Conservation (phyloP, 2,329 filamentous ascomycete species). For the Didymellaceae sp. region DNA sequence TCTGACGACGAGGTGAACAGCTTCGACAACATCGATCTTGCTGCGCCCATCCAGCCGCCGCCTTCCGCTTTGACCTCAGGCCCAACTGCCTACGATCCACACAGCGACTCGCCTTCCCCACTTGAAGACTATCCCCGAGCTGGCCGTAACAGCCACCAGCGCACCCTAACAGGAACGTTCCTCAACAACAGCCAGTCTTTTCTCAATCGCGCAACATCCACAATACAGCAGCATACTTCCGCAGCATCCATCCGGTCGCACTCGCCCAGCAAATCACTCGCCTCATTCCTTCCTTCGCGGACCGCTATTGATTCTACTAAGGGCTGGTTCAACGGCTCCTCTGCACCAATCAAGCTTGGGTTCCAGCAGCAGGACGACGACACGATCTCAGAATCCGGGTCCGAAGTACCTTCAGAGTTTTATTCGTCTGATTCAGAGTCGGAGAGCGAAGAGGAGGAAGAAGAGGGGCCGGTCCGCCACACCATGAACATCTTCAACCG, state of each 20-base stretch:
- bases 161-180: slow-evolving; percentile 45
- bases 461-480: slow-evolving; percentile 20
- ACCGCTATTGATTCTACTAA: slow-evolving; percentile 44
- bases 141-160: slow-evolving; percentile 37
- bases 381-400: slow-evolving; percentile 33
- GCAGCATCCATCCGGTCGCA: slow-evolving; percentile 45
- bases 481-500: slow-evolving; percentile 47
- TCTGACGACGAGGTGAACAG: slow-evolving; percentile 23
- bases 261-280: slow-evolving; percentile 47
- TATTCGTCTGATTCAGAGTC: slow-evolving; percentile 28
- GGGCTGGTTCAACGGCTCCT: slow-evolving; percentile 61
- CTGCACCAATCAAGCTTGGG: slow-evolving; percentile 56
- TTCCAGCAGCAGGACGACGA: slow-evolving; percentile 41
- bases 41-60: slow-evolving; percentile 38
- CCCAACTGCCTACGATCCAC: slow-evolving; percentile 45
- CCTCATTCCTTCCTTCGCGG: slow-evolving; percentile 49
- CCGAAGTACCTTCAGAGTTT: slow-evolving; percentile 36
- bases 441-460: slow-evolving; percentile 23
- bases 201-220: slow-evolving; percentile 44
- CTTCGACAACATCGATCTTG: slow-evolving; percentile 46
- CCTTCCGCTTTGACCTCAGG: slow-evolving; percentile 43
- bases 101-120: slow-evolving; percentile 34
- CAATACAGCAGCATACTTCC: slow-evolving; percentile 49
- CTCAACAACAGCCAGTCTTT: slow-evolving; percentile 42
- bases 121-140: slow-evolving; percentile 35